These are phyloP conservation scores for Fomes fomentarius DNA, from an alignment of 1,284 basidiomycete genomes.

Conservation along the genomic window DNA sequence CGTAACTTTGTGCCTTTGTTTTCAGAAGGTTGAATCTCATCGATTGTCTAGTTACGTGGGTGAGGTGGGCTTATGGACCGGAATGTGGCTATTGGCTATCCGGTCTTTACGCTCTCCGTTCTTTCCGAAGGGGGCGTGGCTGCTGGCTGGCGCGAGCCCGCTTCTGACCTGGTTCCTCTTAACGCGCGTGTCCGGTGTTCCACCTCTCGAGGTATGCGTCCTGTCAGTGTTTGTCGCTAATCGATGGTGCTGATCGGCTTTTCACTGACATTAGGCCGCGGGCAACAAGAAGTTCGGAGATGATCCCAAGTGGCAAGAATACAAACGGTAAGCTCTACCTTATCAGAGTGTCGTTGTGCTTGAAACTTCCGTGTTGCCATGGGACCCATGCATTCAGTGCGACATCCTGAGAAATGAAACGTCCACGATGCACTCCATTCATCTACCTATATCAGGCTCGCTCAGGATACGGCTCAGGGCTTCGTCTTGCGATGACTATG, in stretches of 20 bases:
- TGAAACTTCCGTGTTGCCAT: not conserved
- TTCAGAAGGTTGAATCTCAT: constrained; percentile 12
- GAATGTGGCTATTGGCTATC: constrained; percentile 66
- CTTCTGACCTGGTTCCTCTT: constrained; percentile 61
- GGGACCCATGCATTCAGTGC: not conserved
- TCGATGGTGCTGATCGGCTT: constrained; percentile 2
- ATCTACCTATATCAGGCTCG: too few relatives aligned
- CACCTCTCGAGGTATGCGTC: constrained; percentile 58
- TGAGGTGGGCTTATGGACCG: constrained; percentile 76
- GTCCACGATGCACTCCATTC: too few relatives aligned
- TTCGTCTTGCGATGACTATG: too few relatives aligned
- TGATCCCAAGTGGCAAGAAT: constrained; percentile 68
- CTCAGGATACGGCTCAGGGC: too few relatives aligned
- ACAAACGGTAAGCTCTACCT: constrained; percentile 54
- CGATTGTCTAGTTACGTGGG: constrained; percentile 64
- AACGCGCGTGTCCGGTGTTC: constrained; percentile 67
- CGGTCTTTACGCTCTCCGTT: constrained; percentile 49
- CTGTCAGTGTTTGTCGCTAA: not conserved
- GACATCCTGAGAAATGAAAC: too few relatives aligned
- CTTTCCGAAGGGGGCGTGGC: constrained; percentile 48
- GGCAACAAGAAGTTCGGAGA: constrained; percentile 70
- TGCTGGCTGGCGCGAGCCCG: constrained; percentile 62
- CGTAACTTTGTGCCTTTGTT: not conserved
- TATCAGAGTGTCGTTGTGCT: not conserved
- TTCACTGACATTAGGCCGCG: constrained; percentile 32